Evolutionary conservation across 495 filamentous ascomycete species (phyloP).

Genomic region (Lasiosphaeriaceae sp.): DNA sequence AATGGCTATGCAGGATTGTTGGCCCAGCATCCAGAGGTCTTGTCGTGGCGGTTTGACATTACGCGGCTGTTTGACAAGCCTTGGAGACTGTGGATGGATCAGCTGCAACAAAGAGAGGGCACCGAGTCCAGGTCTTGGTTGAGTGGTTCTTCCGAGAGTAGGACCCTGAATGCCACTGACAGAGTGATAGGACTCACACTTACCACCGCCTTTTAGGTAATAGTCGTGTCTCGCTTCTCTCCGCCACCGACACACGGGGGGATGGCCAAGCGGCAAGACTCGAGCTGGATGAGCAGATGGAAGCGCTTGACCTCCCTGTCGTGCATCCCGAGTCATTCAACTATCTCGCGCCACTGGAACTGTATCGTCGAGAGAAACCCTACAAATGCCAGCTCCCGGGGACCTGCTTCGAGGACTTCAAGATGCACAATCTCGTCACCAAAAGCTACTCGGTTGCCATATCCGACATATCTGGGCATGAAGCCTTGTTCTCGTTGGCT

Average conservation of each 20-base stretch:
- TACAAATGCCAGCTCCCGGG: slow-evolving; percentile 15
- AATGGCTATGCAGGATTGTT: not conserved
- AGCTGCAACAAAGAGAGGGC: not conserved
- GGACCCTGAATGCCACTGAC: not conserved
- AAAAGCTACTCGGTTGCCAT: slow-evolving; percentile 1
- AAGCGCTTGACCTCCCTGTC: slow-evolving; percentile 2
- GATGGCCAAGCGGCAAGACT: not conserved
- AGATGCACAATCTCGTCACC: slow-evolving; percentile 11
- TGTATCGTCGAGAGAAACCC: slow-evolving; percentile 5
- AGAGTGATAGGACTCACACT: not conserved
- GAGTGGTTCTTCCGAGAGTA: not conserved
- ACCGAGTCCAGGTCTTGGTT: not conserved
- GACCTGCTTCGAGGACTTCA: not conserved
- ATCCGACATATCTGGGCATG: slow-evolving; percentile 1
- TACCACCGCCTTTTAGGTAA: too few relatives aligned
- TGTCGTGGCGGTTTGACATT: slow-evolving; percentile 9
- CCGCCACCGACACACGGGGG: not conserved
- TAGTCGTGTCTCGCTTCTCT: too few relatives aligned
- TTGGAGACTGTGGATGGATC: slow-evolving; percentile 9
- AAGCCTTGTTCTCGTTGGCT: not conserved
- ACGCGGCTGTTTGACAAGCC: slow-evolving; percentile 8
- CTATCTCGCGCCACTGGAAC: slow-evolving; percentile 7
- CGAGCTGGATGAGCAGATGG: slow-evolving; percentile 2
- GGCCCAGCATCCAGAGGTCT: slow-evolving; percentile 3
- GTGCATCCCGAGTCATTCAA: slow-evolving; percentile 7